phyloP scores from a whole-genome alignment of 2,329 filamentous ascomycete genomes.

The Aspergillus pseudoviridinutans region DNA sequence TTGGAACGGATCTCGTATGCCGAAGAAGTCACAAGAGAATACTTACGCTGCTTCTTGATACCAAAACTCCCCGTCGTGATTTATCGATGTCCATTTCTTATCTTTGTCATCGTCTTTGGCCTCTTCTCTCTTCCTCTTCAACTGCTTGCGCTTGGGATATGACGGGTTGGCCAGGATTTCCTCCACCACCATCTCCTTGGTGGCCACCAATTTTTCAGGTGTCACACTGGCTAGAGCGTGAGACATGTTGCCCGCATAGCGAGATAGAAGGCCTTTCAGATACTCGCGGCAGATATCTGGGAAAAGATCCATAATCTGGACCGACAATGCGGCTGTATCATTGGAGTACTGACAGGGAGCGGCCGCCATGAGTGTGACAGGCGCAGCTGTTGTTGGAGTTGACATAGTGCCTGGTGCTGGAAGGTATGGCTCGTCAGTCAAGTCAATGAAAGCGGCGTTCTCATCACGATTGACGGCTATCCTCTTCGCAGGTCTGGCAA shows the following conservation, averaged over 20 bases:
- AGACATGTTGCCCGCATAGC: constrained; percentile 4
- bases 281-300: constrained; percentile 46
- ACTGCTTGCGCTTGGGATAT: constrained; percentile 44
- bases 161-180: constrained; percentile 36
- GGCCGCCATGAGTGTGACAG: neutral
- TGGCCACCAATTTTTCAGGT: neutral
- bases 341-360: neutral
- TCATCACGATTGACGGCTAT: neutral
- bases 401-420: neutral
- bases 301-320: constrained; percentile 41
- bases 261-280: constrained; percentile 36
- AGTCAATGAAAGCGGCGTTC: neutral
- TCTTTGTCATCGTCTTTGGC: constrained; percentile 18
- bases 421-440: neutral
- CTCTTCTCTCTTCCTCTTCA: constrained; percentile 34
- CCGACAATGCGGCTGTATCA: neutral
- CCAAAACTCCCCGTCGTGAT: constrained; percentile 19
- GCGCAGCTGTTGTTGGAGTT: neutral
- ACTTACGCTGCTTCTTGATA: constrained; percentile 22
- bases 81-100: constrained; percentile 24
- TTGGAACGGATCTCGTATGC: neutral
- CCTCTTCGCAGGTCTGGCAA: neutral
- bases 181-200: constrained; percentile 36
- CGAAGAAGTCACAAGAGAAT: neutral
- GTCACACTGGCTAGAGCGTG: neutral